A percentile compares a stretch with the other conserved stretches of the same genome.
Conservation (phyloP, 176 grass and related monocot genomes). For the Thinopyrum elongatum region DNA sequence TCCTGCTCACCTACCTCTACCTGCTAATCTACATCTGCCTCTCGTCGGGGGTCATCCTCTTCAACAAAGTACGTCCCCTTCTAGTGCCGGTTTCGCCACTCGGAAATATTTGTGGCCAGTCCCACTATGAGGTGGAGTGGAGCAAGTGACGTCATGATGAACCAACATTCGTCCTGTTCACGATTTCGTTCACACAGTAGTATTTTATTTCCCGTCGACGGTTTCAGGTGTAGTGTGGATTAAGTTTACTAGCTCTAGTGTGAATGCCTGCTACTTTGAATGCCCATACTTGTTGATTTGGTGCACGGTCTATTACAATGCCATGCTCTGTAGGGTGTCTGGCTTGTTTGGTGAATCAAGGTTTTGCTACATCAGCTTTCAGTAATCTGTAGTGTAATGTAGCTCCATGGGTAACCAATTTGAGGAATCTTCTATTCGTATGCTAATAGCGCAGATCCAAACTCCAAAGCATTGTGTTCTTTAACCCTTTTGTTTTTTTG, state of each 20-base stretch:
- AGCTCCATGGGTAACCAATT: not conserved
- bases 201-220: not conserved
- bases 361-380: not conserved
- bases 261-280: not conserved
- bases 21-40: conserved; percentile 95
- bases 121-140: not conserved
- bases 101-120: not conserved
- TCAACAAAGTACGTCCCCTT: conserved; percentile 73
- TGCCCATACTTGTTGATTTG: not conserved
- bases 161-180: conserved; percentile 10
- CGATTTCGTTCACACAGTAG: not conserved
- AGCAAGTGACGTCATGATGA: not conserved
- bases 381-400: not conserved
- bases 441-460: not conserved
- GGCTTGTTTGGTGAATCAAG: not conserved
- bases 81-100: not conserved
- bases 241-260: not conserved
- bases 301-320: conserved; percentile 6
- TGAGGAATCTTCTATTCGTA: not conserved
- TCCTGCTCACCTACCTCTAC: conserved; percentile 98
- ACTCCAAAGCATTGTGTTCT: not conserved
- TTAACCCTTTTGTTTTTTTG: not conserved
- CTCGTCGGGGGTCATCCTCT: conserved; percentile 97
- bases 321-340: conserved; percentile 5
- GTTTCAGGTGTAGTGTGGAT: conserved; percentile 11